A percentile compares a stretch with the other conserved stretches of the same genome.
Conservation (phyloP, 805 yeast species). For the Myxozyma lipomycoides region DNA sequence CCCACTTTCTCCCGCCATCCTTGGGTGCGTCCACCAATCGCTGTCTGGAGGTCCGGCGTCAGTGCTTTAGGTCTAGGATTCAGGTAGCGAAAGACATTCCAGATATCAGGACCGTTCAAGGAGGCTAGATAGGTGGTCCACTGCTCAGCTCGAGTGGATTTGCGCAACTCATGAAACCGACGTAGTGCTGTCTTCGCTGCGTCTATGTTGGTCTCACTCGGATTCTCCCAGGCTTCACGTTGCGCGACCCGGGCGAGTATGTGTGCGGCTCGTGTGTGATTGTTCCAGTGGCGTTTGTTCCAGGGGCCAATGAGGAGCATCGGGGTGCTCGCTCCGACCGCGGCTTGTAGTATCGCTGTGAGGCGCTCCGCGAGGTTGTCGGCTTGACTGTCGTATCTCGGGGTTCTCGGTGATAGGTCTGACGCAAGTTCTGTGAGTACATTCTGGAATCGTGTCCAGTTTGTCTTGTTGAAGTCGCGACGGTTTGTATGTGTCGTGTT, state of each 20-base stretch:
- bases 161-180: not conserved
- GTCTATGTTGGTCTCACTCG: not conserved
- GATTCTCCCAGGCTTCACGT: not conserved
- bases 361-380: not conserved
- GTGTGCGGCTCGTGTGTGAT: not conserved
- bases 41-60: not conserved
- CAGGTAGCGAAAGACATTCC: not conserved
- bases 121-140: not conserved
- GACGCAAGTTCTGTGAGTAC: not conserved
- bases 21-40: not conserved
- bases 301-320: not conserved
- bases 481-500: not conserved
- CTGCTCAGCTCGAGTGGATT: not conserved
- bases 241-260: not conserved
- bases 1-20: not conserved
- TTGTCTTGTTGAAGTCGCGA: not conserved
- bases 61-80: not conserved
- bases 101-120: not conserved
- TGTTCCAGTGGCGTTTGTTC: not conserved
- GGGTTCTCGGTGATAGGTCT: not conserved
- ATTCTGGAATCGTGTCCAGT: not conserved
- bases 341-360: not conserved
- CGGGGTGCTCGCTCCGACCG: not conserved
- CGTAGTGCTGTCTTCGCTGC: not conserved
- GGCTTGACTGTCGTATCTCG: not conserved